Evolutionary conservation across 768 basidiomycete genomes (phyloP).

Genomic region (Xerocomus potaroensis): DNA sequence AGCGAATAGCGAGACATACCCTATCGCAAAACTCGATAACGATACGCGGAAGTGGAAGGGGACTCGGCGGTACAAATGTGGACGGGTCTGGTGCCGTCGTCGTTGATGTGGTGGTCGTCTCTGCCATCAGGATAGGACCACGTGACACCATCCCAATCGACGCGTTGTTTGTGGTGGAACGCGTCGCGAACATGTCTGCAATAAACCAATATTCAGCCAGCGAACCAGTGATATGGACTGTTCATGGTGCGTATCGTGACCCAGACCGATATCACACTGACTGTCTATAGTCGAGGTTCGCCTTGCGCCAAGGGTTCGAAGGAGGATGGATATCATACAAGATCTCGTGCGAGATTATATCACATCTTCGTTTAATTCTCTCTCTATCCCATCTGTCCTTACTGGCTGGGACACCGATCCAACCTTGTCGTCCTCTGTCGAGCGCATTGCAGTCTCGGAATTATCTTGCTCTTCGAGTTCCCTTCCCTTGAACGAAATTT

Average conservation of each 20-base stretch:
- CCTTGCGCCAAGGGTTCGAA: conserved; percentile 59
- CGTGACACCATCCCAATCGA: conserved; percentile 36
- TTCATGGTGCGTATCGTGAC: conserved; percentile 49
- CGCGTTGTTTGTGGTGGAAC: conserved; percentile 46
- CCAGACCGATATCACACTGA: not conserved
- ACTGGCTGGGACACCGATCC: conserved; percentile 77
- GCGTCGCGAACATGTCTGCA: conserved; percentile 10
- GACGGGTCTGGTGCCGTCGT: conserved; percentile 39
- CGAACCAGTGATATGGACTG: conserved; percentile 47
- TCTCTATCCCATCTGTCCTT: conserved; percentile 67
- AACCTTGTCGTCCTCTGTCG: conserved; percentile 68
- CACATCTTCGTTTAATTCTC: conserved; percentile 52
- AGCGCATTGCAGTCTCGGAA: conserved; percentile 71
- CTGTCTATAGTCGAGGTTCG: conserved; percentile 72
- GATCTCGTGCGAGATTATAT: conserved; percentile 57
- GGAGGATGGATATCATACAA: conserved; percentile 73
- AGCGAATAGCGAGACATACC: conserved; percentile 40
- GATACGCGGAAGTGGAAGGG: conserved; percentile 50
- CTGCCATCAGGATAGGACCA: conserved; percentile 27
- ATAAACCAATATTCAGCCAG: conserved; percentile 1
- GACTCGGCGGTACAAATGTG: conserved; percentile 53
- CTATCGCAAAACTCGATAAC: conserved; percentile 91
- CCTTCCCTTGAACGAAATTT: conserved; percentile 52
- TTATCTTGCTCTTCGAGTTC: conserved; percentile 56
- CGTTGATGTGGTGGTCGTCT: conserved; percentile 18